Conservation (phyloP, 768 basidiomycete genomes). For the Pleurotus platypus region DNA sequence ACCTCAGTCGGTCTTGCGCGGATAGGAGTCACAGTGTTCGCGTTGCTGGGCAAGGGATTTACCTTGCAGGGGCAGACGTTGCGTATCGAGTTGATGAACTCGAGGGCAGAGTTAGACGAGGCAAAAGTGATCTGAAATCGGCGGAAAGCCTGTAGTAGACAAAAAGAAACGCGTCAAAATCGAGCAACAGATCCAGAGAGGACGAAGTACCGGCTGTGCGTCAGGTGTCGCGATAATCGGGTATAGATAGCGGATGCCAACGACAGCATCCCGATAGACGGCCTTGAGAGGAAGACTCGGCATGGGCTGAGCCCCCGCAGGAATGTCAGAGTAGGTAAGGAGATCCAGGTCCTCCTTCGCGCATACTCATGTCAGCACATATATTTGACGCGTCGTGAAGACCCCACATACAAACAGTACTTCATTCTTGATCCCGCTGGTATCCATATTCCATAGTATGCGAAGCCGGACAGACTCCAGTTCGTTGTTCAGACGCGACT, state of each 20-base stretch:
- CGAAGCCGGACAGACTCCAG: conserved; percentile 64
- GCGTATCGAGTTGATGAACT: conserved; percentile 61
- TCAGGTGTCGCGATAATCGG: conserved; percentile 25
- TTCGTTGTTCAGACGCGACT: conserved; percentile 36
- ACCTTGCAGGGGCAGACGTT: conserved; percentile 74
- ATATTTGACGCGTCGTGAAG: not conserved
- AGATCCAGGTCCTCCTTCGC: conserved; percentile 76
- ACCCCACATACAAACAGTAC: conserved; percentile 59
- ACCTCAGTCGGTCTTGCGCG: too few species aligned
- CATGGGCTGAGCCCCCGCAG: conserved; percentile 14
- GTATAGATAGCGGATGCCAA: conserved; percentile 74
- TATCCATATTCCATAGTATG: conserved; percentile 58
- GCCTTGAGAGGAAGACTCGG: conserved; percentile 69
- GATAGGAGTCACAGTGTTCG: too few species aligned
- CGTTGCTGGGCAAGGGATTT: conserved; percentile 26
- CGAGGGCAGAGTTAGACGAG: conserved; percentile 40
- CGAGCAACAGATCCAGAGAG: not conserved
- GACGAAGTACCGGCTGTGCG: not conserved
- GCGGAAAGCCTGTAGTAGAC: conserved; percentile 51
- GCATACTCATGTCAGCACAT: conserved; percentile 1
- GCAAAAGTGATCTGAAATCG: conserved; percentile 76
- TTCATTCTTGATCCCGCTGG: conserved; percentile 44
- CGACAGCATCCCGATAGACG: conserved; percentile 68
- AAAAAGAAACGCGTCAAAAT: not conserved
- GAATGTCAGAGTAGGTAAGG: conserved; percentile 56